Conservation (phyloP, 2,329 filamentous ascomycete genomes). For the Pseudocercospora macadamiae region DNA sequence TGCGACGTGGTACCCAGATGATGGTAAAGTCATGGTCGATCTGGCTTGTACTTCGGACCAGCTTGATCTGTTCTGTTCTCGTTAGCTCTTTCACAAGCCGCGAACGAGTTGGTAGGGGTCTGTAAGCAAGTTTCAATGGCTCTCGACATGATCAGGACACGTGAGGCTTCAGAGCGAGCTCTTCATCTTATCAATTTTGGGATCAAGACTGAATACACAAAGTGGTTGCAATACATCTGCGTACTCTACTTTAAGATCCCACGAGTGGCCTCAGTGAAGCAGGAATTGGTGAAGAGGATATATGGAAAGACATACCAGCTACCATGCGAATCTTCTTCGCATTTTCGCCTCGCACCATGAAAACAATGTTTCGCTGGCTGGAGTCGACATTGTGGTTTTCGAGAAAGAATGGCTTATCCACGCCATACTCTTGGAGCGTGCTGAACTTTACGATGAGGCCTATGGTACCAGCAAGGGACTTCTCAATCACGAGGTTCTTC, state of each 20-base stretch:
- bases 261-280: not conserved
- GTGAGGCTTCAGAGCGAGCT: conserved; percentile 24
- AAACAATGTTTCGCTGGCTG: conserved; percentile 92
- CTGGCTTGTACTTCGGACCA: conserved; percentile 82
- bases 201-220: conserved; percentile 53
- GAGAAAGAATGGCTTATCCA: conserved; percentile 95
- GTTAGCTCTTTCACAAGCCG: conserved; percentile 18
- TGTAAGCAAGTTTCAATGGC: conserved; percentile 53
- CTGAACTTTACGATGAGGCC: conserved; percentile 94
- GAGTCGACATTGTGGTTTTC: conserved; percentile 95
- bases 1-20: conserved; percentile 93
- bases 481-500: conserved; percentile 96
- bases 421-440: conserved; percentile 92
- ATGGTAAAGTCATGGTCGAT: conserved; percentile 95
- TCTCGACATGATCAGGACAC: conserved; percentile 27
- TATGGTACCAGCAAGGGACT: conserved; percentile 83
- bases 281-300: conserved; percentile 9
- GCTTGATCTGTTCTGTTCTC: conserved; percentile 79
- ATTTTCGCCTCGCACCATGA: conserved; percentile 88
- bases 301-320: conserved; percentile 67
- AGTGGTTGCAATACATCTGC: conserved; percentile 54
- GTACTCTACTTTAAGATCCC: conserved; percentile 65
- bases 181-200: conserved; percentile 35
- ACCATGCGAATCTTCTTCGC: conserved; percentile 80
- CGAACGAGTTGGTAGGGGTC: conserved; percentile 43